phyloP scores from a whole-genome alignment of 1,284 basidiomycete genomes.

The Hortiboletus rubellus region DNA sequence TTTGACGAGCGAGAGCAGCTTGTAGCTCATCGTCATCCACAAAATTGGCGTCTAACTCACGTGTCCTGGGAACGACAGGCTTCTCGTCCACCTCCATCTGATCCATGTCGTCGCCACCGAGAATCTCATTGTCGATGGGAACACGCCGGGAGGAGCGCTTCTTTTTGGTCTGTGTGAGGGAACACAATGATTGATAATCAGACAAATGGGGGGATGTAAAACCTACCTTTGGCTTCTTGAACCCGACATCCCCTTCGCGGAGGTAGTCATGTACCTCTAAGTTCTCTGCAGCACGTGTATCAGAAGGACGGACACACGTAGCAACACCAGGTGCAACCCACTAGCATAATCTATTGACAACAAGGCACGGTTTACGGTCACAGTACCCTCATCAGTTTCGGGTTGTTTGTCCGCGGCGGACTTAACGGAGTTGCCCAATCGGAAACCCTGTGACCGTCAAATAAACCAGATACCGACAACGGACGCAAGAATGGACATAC shows the following conservation, averaged over 20 bases:
- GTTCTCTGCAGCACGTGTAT: constrained; percentile 63
- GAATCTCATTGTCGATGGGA: constrained; percentile 66
- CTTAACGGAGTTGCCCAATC: constrained; percentile 62
- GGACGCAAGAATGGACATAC: constrained; percentile 42
- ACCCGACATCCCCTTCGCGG: constrained; percentile 87
- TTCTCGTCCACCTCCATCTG: constrained; percentile 80
- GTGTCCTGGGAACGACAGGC: constrained; percentile 56
- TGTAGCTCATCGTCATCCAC: constrained; percentile 99
- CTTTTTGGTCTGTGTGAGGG: constrained; percentile 78
- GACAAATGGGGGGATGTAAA: neutral
- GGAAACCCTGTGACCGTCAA: constrained; percentile 62
- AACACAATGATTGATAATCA: constrained; percentile 9
- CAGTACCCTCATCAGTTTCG: constrained; percentile 58
- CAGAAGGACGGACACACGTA: neutral
- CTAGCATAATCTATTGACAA: constrained; percentile 91
- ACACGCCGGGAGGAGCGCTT: constrained; percentile 76
- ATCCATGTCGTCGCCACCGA: constrained; percentile 43
- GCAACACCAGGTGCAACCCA: constrained; percentile 41
- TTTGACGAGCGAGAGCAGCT: constrained; percentile 84
- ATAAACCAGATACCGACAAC: constrained; percentile 5
- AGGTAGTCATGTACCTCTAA: constrained; percentile 86
- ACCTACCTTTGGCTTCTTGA: constrained; percentile 88
- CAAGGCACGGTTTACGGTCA: constrained; percentile 75
- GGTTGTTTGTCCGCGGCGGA: constrained; percentile 42
- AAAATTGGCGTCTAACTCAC: constrained; percentile 83